These are phyloP conservation scores for Sarcomyxa edulis DNA, from an alignment of 768 basidiomycete species.

Conservation along the genomic window DNA sequence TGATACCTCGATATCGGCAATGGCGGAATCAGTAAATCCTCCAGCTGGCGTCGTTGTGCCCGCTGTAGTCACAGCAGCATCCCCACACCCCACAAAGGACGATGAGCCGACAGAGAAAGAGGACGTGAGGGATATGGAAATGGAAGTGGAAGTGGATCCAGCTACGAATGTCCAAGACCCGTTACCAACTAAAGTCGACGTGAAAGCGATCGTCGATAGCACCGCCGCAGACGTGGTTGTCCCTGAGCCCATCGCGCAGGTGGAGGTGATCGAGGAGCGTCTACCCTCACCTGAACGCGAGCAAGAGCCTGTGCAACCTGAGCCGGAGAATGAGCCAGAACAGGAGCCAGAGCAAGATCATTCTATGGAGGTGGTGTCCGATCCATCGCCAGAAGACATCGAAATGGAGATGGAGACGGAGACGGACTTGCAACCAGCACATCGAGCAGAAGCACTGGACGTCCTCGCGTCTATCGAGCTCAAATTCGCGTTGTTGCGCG, in stretches of 20 bases:
- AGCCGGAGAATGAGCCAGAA: too few relatives aligned
- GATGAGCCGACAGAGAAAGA: not conserved
- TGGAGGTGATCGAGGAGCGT: constrained; percentile 18
- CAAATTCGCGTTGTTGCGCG: constrained; percentile 83
- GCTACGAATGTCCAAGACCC: too few relatives aligned
- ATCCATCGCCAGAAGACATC: constrained; percentile 35
- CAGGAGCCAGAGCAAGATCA: constrained; percentile 21
- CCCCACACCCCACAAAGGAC: too few relatives aligned
- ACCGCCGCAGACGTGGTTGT: constrained; percentile 15
- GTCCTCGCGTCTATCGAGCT: constrained; percentile 87
- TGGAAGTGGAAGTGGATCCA: constrained; percentile 16
- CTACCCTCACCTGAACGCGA: constrained; percentile 14
- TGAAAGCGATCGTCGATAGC: constrained; percentile 14
- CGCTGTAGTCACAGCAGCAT: too few relatives aligned
- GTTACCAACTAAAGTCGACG: constrained; percentile 17
- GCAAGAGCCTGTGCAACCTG: too few relatives aligned
- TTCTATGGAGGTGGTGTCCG: constrained; percentile 26
- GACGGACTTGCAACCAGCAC: constrained; percentile 72
- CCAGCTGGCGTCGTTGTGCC: too few relatives aligned
- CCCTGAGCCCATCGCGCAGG: too few relatives aligned
- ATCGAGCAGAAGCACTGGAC: constrained; percentile 84
- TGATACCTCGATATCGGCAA: too few relatives aligned
- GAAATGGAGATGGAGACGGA: constrained; percentile 44
- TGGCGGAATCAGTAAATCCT: too few relatives aligned
- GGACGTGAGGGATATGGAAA: constrained; percentile 6